Conservation (phyloP, 805 yeast species). For the Candida boidinii region DNA sequence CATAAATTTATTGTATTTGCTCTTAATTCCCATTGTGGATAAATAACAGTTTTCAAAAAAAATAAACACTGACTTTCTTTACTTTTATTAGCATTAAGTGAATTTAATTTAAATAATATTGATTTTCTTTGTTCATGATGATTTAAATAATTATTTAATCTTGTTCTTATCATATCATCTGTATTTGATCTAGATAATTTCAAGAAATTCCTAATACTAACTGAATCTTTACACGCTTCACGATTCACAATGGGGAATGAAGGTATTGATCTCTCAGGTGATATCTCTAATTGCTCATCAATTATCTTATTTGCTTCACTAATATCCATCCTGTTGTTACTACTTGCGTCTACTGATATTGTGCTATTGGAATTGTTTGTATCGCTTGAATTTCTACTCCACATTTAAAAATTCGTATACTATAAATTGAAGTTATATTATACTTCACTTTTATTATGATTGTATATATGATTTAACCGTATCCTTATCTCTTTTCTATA, state of each 20-base stretch:
- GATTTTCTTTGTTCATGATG: constrained; percentile 15
- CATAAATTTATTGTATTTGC: constrained; percentile 33
- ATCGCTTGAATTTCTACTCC: constrained; percentile 1
- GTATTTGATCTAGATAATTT: constrained; percentile 25
- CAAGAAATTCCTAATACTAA: constrained; percentile 28
- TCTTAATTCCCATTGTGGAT: constrained; percentile 40
- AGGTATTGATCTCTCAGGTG: constrained; percentile 16
- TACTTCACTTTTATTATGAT: no score
- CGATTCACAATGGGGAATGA: constrained; percentile 17
- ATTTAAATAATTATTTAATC: constrained; percentile 30
- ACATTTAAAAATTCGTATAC: constrained; percentile 1
- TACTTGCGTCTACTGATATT: neutral
- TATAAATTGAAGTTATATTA: no score
- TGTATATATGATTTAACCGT: no score
- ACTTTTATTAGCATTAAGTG: constrained; percentile 1
- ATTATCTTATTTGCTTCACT: no score
- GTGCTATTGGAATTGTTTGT: neutral
- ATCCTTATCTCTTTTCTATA: no score
- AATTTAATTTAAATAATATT: constrained; percentile 14
- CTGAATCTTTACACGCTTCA: constrained; percentile 24
- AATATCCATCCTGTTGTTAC: no score
- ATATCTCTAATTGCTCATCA: constrained; percentile 13
- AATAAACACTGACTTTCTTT: constrained; percentile 23
- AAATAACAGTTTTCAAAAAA: constrained; percentile 28
- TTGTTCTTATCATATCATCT: constrained; percentile 39